phyloP scores from a whole-genome alignment of 1,284 basidiomycete genomes.

The Ceratorhiza oryzae-sativae region DNA sequence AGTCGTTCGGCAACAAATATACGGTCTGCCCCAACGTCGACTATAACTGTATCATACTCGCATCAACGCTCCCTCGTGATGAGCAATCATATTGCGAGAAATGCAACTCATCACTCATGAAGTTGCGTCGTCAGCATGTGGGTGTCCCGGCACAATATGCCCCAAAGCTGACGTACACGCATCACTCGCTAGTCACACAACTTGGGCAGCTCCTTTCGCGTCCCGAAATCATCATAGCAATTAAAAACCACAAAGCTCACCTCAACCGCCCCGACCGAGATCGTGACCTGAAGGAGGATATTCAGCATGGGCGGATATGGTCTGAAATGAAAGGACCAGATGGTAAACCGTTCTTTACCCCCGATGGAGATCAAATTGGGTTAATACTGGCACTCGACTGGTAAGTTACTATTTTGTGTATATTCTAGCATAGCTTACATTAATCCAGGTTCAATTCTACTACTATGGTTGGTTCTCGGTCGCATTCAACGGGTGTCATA shows the following conservation, averaged over 20 bases:
- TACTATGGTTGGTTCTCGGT: constrained; percentile 12
- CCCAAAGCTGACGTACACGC: constrained; percentile 11
- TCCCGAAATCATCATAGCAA: constrained; percentile 13
- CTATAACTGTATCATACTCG: background rate
- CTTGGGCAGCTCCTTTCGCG: constrained; percentile 7
- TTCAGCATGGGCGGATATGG: constrained; percentile 35
- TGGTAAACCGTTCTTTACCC: constrained; percentile 5
- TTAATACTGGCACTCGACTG: constrained; percentile 23
- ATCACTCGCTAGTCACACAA: constrained; percentile 2
- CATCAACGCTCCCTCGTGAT: constrained; percentile 1
- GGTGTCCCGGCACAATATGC: background rate
- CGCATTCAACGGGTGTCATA: constrained; percentile 4
- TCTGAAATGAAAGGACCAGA: constrained; percentile 5
- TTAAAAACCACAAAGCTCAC: constrained; percentile 8
- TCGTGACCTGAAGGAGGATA: constrained; percentile 22
- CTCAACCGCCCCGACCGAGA: background rate
- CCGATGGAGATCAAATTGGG: constrained; percentile 22
- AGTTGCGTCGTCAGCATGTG: constrained; percentile 1
- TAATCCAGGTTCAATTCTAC: constrained; percentile 25
- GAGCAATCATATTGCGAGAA: background rate
- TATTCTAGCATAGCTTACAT: background rate
- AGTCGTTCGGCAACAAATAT: constrained; percentile 2
- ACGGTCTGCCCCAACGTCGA: constrained; percentile 12
- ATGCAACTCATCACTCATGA: constrained; percentile 5
- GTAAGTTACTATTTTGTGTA: constrained; percentile 8